These are phyloP conservation scores for Cercophora samala DNA, from an alignment of 495 filamentous ascomycete species.

Conservation along the genomic window DNA sequence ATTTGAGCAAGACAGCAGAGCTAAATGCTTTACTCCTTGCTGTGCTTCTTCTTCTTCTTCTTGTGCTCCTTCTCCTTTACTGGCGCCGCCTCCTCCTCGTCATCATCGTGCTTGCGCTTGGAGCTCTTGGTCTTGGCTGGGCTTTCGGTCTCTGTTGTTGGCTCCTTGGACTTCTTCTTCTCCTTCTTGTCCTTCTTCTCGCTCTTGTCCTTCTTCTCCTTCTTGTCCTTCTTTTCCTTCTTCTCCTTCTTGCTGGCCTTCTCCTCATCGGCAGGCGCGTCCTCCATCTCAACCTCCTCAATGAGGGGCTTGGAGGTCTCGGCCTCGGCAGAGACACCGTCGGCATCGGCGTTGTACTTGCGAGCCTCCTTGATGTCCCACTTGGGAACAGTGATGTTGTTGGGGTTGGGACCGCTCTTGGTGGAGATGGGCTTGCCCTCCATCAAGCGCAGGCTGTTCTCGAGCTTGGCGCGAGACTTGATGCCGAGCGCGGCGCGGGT, in stretches of 20 bases:
- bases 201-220: slow-evolving; percentile 28
- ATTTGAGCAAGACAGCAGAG: not conserved
- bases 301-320: slow-evolving; percentile 56
- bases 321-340: slow-evolving; percentile 74
- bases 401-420: slow-evolving; percentile 71
- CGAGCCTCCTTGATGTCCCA: slow-evolving; percentile 92
- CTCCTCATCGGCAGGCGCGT: slow-evolving; percentile 39
- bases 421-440: slow-evolving; percentile 88
- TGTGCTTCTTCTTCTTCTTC: slow-evolving; percentile 50
- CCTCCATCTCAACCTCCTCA: slow-evolving; percentile 54
- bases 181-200: slow-evolving; percentile 26
- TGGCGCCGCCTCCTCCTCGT: slow-evolving; percentile 29
- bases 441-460: slow-evolving; percentile 76
- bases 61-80: slow-evolving; percentile 41
- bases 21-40: slow-evolving; percentile 31
- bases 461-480: slow-evolving; percentile 69
- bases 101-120: slow-evolving; percentile 42
- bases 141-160: slow-evolving; percentile 33
- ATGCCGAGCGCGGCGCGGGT: slow-evolving; percentile 76
- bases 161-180: slow-evolving; percentile 31
- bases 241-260: slow-evolving; percentile 27
- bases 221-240: slow-evolving; percentile 20
- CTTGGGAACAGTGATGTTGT: slow-evolving; percentile 66
- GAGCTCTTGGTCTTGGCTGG: slow-evolving; percentile 38
- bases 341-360: slow-evolving; percentile 93